Evolutionary conservation across 345 rosid genomes (phyloP), one percentile per base, ranked within the genome.

Genomic region (Rhizophora apiculata): DNA sequence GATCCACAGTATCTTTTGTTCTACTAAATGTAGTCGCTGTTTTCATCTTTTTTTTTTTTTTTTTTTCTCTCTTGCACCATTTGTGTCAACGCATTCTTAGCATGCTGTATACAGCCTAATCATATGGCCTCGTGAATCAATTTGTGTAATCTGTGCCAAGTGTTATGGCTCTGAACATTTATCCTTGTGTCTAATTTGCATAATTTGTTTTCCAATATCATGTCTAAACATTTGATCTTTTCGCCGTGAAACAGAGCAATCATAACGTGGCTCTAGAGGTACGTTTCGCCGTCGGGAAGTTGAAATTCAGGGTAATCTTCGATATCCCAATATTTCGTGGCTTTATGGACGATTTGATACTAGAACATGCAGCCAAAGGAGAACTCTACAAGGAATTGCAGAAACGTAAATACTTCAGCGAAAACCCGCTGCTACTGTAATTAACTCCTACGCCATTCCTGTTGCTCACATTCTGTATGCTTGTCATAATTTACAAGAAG

Each of bases 271-370:
- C 98, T 8, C 76, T 90, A n/a, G 92, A 95, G 84, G 98, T 95
- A 70, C 88, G 92, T 49, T 95, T 95, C 69, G 92, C 6, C 87
- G 96, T 7, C 83, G 97, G 8, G 98, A 95, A 86, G 97, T 95
- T 24, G 98, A 95, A 80, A 95, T 95, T 48, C 99, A 95, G 76
- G 88, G 98, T 75, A 97, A 95, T 81, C 96, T 95, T 54, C 81
- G 96, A 1, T 88, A 92, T 78, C 91, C 98, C 36, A 95, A 92
- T 52, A 95, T 95, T 11, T 74, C 92, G 68, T 81, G 97, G 1
- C 92, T 92, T 26, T 95, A 92, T 74, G 99, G 99, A 62, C 92
- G 89, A 89, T 68, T 72, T 93, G 82, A 88, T 89, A 62, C 60
- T 93, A 57, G 97, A 91, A 76, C 89, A 89, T 80, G 98, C 96